Base-by-base conservation (phyloP, 169 alveolate genomes). In the Plasmodium coatneyi region DNA sequence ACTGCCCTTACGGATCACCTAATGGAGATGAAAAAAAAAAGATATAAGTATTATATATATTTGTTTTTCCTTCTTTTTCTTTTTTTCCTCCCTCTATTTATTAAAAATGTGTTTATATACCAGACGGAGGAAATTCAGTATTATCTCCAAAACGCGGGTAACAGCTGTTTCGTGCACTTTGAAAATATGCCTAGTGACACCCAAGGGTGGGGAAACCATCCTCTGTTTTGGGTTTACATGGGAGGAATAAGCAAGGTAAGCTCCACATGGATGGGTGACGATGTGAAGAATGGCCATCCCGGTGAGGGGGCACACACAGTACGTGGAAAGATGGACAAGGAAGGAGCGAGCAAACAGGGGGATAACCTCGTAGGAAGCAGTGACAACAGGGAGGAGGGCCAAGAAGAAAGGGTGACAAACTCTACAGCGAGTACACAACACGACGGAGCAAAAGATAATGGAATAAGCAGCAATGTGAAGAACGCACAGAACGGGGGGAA, bases 101-200 rank as follows among this genome's bases (percentile, higher is more conserved):
- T 87, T 78, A 87, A 87, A 78, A 87, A 78, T 87, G 46, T 87
- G 34, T 87, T 78, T 60, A 87, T 87, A 78, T 79, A 78, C 71
- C 83, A 56, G 1, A 71, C 93, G 32, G 34, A 39, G 43, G 93
- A 87, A 80, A 76, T 80, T 34, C n/a, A 30, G n/a, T 28, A 52
- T 2, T 87, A 87, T 56, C 71, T 87, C 5, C 43, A 25, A 19
- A 66, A 78, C 2, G 56, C 56, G 28, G 76, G 76, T 28, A 34
- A 56, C 34, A 22, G 10, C 43, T 28, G 52, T 10, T 54, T 36
- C 56, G 34, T n/a, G 16, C 39, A 66, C 14, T 22, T 66, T 66
- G 76, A 28, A n/a, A 41, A n/a, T 54, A 32, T 36, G 41, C 46
- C 79, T 43, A 41, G 43, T 66, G 78, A 39, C 30, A 19, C 3